phyloP scores from a whole-genome alignment of 768 basidiomycete species.

The Amanita pseudoporphyria region DNA sequence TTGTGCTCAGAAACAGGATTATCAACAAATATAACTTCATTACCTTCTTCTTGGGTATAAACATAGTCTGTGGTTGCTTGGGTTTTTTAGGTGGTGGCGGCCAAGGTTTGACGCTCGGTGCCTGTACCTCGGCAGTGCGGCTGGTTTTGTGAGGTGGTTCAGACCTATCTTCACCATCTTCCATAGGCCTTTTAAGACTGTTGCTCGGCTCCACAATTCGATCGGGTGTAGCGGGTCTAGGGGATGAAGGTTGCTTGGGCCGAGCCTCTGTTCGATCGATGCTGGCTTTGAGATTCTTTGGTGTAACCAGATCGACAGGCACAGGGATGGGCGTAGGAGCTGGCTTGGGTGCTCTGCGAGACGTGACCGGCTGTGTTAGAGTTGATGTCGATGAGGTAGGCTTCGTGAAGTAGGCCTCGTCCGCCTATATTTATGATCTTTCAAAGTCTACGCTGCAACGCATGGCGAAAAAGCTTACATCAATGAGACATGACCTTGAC shows the following conservation, averaged over 20 bases:
- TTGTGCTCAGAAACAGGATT: background rate
- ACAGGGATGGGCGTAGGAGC: conserved; percentile 10
- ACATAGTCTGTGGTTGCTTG: conserved; percentile 35
- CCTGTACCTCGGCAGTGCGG: conserved; percentile 16
- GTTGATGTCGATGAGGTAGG: conserved; percentile 8
- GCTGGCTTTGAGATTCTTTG: conserved; percentile 21
- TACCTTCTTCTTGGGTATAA: conserved; percentile 52
- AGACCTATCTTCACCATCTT: background rate
- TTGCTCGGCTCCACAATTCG: background rate
- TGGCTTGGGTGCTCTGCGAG: conserved; percentile 14
- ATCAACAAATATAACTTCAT: background rate
- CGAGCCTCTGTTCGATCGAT: background rate
- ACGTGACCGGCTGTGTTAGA: conserved; percentile 8
- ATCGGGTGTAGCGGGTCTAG: background rate
- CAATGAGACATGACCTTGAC: conserved; percentile 47
- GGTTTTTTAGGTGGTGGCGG: conserved; percentile 25
- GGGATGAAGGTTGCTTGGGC: background rate
- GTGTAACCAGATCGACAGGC: conserved; percentile 29
- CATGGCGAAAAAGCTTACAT: conserved; percentile 34
- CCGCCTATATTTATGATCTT: conserved; percentile 12
- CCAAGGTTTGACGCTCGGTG: background rate
- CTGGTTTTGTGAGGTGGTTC: conserved; percentile 6
- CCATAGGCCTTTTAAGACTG: background rate
- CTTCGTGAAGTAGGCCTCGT: conserved; percentile 29
- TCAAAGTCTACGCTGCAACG: background rate